Base-by-base conservation (phyloP, 495 filamentous ascomycete species). In the Neurospora sp. region DNA sequence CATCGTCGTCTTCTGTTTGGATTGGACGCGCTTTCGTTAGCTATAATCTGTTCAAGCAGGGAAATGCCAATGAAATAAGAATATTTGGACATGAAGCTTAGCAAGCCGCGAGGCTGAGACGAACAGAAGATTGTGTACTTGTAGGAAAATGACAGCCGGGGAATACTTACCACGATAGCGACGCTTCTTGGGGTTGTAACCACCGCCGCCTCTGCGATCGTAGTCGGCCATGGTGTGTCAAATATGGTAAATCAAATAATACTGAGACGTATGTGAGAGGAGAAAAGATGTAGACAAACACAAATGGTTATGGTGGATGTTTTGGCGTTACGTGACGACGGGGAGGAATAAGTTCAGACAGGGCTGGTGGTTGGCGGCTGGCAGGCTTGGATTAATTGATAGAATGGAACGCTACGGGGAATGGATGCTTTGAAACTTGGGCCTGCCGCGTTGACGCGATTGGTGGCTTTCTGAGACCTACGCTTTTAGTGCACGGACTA, bases 191-290 rank as follows among this genome's bases (percentile, higher is more conserved):
- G 92, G 88, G 75, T 89, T 89, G 78, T 85, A 79, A 42, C 88
- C 87, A 71, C 87, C 85, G 70, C 87, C 83, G 45, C 82, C 84
- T 79, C 92, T 86, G 70, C 89, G 87, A 74, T 93, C 92, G 81
- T 89, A 88, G 74, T 94, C 92, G 61, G 90, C 90, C 93, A 96
- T 96, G 40, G 74, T 71, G 10, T 75, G 61, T 65, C 20, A 35
- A 20, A 9, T 48, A 40, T 27, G 41, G 69, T 42, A 17, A 16
- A 22, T 69, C 41, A 35, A n/a, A 22, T n/a, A 22, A 48, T 17
- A 8, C n/a, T 27, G 10, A 65, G 7, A 3, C 12, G 53, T 35
- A 27, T 65, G 7, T 35, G 53, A 8, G 35, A 65, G 6, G 7
- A 35, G 12, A 8, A 65, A 35, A 35, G 27, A 61, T 65, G 53